A percentile compares a stretch with the other conserved stretches of the same genome.
phyloP scores from a whole-genome alignment of 257 asterid genomes.

The Nicotiana otophora region DNA sequence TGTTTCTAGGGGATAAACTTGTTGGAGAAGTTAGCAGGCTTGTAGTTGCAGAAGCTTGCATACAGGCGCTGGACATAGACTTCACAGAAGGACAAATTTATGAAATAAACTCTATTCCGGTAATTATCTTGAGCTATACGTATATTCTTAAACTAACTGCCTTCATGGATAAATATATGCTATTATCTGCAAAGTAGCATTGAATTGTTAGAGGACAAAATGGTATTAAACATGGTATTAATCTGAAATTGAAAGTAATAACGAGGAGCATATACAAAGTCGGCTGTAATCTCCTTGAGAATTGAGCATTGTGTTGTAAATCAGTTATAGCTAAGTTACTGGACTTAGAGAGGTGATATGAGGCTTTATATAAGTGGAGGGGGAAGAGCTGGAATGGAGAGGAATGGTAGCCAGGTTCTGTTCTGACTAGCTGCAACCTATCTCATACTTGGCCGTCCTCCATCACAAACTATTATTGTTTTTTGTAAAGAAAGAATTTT shows the following conservation, averaged over 20 bases:
- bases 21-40: conserved; percentile 94
- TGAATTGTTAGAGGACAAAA: neutral
- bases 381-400: neutral
- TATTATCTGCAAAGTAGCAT: neutral
- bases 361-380: neutral
- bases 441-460: neutral
- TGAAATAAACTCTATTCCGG: conserved; percentile 85
- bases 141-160: neutral
- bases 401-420: neutral
- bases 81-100: conserved; percentile 69
- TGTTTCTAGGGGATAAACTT: conserved; percentile 71
- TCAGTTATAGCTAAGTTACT: neutral
- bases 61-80: conserved; percentile 81
- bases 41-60: conserved; percentile 93
- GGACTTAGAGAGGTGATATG: neutral
- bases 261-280: neutral
- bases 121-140: conserved; percentile 16
- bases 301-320: neutral
- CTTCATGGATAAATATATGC: neutral
- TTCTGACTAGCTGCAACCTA: neutral
- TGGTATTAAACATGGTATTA: neutral
- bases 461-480: neutral
- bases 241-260: neutral
- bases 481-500: neutral
- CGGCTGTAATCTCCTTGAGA: neutral